phyloP scores from a whole-genome alignment of 495 filamentous ascomycete genomes.

The Stereocaulon alpinum region DNA sequence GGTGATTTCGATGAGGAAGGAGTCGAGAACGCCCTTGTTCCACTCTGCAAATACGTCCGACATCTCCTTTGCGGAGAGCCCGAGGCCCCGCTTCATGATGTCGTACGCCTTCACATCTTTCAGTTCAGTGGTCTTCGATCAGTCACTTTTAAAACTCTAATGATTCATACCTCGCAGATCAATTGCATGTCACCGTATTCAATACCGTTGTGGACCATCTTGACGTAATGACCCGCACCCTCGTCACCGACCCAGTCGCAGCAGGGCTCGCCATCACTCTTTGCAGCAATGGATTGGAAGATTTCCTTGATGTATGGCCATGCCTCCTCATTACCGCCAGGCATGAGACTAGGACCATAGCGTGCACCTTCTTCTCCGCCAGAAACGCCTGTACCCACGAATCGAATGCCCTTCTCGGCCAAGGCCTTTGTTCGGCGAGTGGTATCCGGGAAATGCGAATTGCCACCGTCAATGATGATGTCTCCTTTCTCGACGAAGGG shows the following conservation, averaged over 20 bases:
- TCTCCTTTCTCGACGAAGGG: slow-evolving; percentile 83
- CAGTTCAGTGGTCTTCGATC: not conserved
- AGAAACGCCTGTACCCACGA: slow-evolving; percentile 95
- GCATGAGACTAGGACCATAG: slow-evolving; percentile 96
- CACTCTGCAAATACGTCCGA: slow-evolving; percentile 88
- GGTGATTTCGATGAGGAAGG: slow-evolving; percentile 98
- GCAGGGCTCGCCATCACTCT: slow-evolving; percentile 92
- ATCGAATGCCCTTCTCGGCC: slow-evolving; percentile 75
- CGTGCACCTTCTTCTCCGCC: slow-evolving; percentile 99
- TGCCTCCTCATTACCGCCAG: slow-evolving; percentile 92
- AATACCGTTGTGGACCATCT: slow-evolving; percentile 99
- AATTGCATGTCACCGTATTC: slow-evolving; percentile 99
- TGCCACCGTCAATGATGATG: slow-evolving; percentile 98
- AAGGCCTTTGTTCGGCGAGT: slow-evolving; percentile 91
- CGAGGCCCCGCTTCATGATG: slow-evolving; percentile 95
- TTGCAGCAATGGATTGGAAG: slow-evolving; percentile 94
- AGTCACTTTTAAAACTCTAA: slow-evolving; percentile 12
- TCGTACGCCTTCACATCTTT: slow-evolving; percentile 72
- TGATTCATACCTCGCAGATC: slow-evolving; percentile 77
- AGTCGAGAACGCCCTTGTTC: slow-evolving; percentile 98
- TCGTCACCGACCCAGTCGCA: slow-evolving; percentile 99
- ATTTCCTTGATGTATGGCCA: slow-evolving; percentile 99
- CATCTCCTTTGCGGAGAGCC: slow-evolving; percentile 78
- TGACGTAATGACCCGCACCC: slow-evolving; percentile 98
- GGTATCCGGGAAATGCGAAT: slow-evolving; percentile 98